These are phyloP conservation scores for Cladophialophora bantiana DNA, from an alignment of 2,329 filamentous ascomycete genomes.

Conservation along the genomic window DNA sequence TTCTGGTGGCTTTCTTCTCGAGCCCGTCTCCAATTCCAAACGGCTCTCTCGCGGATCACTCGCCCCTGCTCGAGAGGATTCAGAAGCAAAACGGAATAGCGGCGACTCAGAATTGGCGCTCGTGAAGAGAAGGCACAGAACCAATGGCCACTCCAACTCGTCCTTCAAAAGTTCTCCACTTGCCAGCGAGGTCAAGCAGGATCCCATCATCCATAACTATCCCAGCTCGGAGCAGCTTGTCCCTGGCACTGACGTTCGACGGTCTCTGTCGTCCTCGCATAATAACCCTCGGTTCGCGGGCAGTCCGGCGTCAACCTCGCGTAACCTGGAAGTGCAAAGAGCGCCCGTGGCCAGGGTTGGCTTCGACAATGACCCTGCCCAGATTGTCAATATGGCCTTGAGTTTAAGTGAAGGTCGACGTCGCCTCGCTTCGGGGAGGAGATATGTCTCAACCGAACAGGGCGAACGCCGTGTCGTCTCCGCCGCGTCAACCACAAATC, in stretches of 20 bases:
- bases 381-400: slow-evolving; percentile 92
- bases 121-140: slow-evolving; percentile 48
- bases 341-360: slow-evolving; percentile 39
- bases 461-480: slow-evolving; percentile 35
- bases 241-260: slow-evolving; percentile 25
- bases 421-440: slow-evolving; percentile 62
- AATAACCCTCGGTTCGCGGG: slow-evolving; percentile 17
- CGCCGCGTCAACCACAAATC: slow-evolving; percentile 24
- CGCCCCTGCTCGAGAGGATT: slow-evolving; percentile 43
- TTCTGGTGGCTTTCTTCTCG: slow-evolving; percentile 56
- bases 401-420: slow-evolving; percentile 83
- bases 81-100: slow-evolving; percentile 51
- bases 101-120: slow-evolving; percentile 46
- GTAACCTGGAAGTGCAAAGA: slow-evolving; percentile 16
- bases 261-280: slow-evolving; percentile 28
- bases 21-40: slow-evolving; percentile 48
- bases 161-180: slow-evolving; percentile 45
- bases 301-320: slow-evolving; percentile 21
- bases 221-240: slow-evolving; percentile 17
- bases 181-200: slow-evolving; percentile 40
- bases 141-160: slow-evolving; percentile 46
- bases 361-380: slow-evolving; percentile 77
- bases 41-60: slow-evolving; percentile 43
- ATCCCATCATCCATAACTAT: slow-evolving; percentile 31
- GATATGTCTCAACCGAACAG: slow-evolving; percentile 47